These are phyloP conservation scores for Basidiobolus heterosporus DNA, from an alignment of 371 early-diverging fungal genomes.

Conservation along the genomic window DNA sequence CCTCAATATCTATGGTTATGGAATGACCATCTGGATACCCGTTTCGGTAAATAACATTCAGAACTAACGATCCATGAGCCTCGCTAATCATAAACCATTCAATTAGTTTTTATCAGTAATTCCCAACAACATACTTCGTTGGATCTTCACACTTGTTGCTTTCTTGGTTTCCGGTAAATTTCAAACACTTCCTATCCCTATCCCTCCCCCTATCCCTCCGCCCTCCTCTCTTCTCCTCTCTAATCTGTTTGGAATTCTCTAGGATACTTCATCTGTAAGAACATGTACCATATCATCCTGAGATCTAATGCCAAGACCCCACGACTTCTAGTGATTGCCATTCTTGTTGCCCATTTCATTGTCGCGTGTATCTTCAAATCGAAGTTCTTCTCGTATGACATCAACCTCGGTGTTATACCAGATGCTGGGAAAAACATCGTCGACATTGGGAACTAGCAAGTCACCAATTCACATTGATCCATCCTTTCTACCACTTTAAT, in stretches of 20 bases:
- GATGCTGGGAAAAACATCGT: too few species aligned
- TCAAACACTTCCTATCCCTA: neutral
- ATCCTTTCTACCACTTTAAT: too few species aligned
- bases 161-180: constrained; percentile 29
- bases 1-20: constrained; percentile 79
- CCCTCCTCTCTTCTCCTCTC: too few species aligned
- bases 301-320: constrained; percentile 42
- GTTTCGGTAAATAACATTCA: constrained; percentile 43
- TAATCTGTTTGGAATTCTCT: constrained; percentile 1
- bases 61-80: constrained; percentile 2
- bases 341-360: constrained; percentile 45
- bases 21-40: constrained; percentile 78
- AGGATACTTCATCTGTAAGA: constrained; percentile 27
- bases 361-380: constrained; percentile 67
- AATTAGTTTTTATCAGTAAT: constrained; percentile 45
- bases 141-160: constrained; percentile 43
- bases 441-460: too few species aligned
- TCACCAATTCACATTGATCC: too few species aligned
- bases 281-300: constrained; percentile 41
- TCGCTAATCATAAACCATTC: constrained; percentile 4
- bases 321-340: constrained; percentile 41
- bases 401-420: too few species aligned
- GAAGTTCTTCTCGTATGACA: constrained; percentile 45
- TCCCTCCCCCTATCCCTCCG: too few species aligned
- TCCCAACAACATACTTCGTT: constrained; percentile 42